Percentiles rank a stretch among this genome's conserved stretches.
These are phyloP conservation scores for Leccinum barrowsii DNA, from an alignment of 768 basidiomycete species.

Conservation along the genomic window DNA sequence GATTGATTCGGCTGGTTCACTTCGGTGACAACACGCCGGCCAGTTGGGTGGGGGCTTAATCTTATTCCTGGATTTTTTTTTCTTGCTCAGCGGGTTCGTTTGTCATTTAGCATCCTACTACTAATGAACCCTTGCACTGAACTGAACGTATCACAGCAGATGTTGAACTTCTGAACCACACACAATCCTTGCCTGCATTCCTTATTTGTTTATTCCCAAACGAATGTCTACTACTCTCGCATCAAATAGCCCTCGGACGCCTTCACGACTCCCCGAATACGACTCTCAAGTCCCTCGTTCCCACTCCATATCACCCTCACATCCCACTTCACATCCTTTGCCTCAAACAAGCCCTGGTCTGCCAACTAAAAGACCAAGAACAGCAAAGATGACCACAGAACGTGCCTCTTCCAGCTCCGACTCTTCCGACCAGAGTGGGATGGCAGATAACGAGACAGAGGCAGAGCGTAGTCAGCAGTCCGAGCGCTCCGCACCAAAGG, in stretches of 20 bases:
- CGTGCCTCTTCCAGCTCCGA: conserved; percentile 29
- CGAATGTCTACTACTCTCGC: conserved; percentile 24
- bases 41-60: neutral
- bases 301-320: neutral
- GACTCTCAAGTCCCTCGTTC: conserved; percentile 7
- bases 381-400: conserved; percentile 20
- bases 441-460: conserved; percentile 60
- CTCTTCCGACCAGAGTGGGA: conserved; percentile 50
- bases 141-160: conserved; percentile 2
- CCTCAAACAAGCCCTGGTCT: conserved; percentile 11
- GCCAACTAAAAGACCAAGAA: conserved; percentile 21
- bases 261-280: conserved; percentile 21
- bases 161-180: conserved; percentile 18
- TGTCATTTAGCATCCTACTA: neutral
- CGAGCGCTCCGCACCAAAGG: conserved; percentile 32
- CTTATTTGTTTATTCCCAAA: conserved; percentile 25
- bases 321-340: neutral
- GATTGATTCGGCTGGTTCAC: neutral
- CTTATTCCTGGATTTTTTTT: neutral
- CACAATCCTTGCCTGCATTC: conserved; percentile 11
- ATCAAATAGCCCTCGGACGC: conserved; percentile 11
- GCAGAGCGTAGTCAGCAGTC: conserved; percentile 41
- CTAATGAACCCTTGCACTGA: neutral
- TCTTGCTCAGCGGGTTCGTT: conserved; percentile 1
- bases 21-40: neutral